Base-by-base conservation (phyloP, 495 filamentous ascomycete species). In the Recurvomyces mirabilis region DNA sequence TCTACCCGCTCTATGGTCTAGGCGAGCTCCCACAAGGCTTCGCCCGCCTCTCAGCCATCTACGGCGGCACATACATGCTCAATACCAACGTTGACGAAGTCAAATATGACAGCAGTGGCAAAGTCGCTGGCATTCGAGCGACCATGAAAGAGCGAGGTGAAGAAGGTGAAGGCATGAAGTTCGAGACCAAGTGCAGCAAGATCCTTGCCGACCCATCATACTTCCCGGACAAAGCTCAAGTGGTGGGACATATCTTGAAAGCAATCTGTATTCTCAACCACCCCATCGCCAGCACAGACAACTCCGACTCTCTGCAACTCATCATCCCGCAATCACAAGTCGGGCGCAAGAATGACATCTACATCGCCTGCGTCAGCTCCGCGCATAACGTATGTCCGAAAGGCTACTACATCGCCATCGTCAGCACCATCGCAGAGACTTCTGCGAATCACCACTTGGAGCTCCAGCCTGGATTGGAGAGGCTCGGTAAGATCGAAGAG, bases 311-410 rank as follows among this genome's bases (percentile, higher is more conserved):
- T 14, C 73, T 83, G 57, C 91, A 99, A 65, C 70, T 99, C 40
- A 99, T 99, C 64, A 94, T 99, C 55, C 91, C 91, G 12, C 93
- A 96, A 63, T 88, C 84, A 11, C 93, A 96, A 66, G 84, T 94
- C 46, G 89, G 87, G 55, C 79, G 91, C 38, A 89, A 86, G 70
- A 81, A 96, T 59, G 87, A 99, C 65, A 93, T 99, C 63, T 99
- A 99, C 70, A 86, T 99, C 60, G 89, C 93, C 36, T 78, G 91
- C 59, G 88, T 99, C 51, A 94, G 87, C 6, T 83, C 87, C 21
- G 84, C 89, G 7, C 93, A 96, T 71, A 96, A 93, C 60, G 93
- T 96, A 55, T 96, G 93, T 69, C 91, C 93, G 43, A 94, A 94
- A 73, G 91, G 88, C 31, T 96, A 95, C 74, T 96, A 93, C 69